Evolutionary conservation across 2,329 filamentous ascomycete genomes (phyloP).

Genomic region (Hypoxylon sp.): DNA sequence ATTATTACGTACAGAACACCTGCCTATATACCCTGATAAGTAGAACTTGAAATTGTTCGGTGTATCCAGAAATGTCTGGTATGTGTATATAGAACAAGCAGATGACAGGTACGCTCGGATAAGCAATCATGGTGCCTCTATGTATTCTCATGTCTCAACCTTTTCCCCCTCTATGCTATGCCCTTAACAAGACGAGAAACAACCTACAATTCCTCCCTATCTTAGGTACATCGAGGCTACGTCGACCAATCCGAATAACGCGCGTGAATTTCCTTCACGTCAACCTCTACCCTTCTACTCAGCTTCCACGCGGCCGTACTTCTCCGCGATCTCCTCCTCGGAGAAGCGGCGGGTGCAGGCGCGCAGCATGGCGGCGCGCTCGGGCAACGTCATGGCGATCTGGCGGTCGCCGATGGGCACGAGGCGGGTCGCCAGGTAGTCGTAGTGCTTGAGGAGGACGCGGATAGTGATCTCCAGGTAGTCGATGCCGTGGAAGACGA

Average conservation of each 20-base stretch:
- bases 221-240: not conserved
- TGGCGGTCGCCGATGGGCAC: slow-evolving; percentile 78
- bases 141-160: not conserved
- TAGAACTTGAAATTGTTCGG: too few species aligned
- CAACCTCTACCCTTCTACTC: slow-evolving; percentile 13
- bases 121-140: too few species aligned
- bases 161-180: not conserved
- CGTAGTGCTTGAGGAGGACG: slow-evolving; percentile 77
- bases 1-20: not conserved
- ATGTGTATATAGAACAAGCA: too few species aligned
- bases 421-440: slow-evolving; percentile 74
- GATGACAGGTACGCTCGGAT: too few species aligned
- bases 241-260: not conserved
- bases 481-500: slow-evolving; percentile 85
- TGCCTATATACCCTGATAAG: too few species aligned
- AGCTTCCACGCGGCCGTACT: slow-evolving; percentile 56
- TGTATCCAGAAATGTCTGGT: too few species aligned
- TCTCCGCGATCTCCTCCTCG: slow-evolving; percentile 71
- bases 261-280: slow-evolving; percentile 2
- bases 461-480: slow-evolving; percentile 80
- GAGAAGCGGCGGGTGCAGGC: slow-evolving; percentile 74
- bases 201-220: not conserved
- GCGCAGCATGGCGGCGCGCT: slow-evolving; percentile 71
- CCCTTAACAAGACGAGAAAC: not conserved
- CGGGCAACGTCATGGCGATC: slow-evolving; percentile 71